phyloP scores from a whole-genome alignment of 1,284 basidiomycete species.

The Moesziomyces aphidis region DNA sequence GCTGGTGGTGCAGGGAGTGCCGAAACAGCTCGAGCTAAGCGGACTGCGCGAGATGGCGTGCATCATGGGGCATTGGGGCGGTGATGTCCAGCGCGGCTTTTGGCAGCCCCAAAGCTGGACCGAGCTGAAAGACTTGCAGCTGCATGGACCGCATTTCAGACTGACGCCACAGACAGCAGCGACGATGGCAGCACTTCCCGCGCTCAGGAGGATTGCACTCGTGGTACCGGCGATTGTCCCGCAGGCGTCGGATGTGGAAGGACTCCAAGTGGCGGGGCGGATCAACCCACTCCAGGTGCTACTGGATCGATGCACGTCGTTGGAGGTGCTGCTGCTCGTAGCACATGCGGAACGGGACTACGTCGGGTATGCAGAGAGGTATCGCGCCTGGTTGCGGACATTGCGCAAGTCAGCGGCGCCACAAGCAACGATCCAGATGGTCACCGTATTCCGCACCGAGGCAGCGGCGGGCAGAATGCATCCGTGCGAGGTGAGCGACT shows the following conservation, averaged over 20 bases:
- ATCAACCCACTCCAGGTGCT: constrained; percentile 34
- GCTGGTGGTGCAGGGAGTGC: constrained; percentile 28
- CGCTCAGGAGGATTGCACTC: constrained; percentile 17
- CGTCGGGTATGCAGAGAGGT: constrained; percentile 19
- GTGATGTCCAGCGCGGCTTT: constrained; percentile 23
- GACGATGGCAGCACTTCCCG: constrained; percentile 8
- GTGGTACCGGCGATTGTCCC: constrained; percentile 29
- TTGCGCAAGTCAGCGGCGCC: constrained; percentile 2
- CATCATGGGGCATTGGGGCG: constrained; percentile 29
- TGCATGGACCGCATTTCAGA: constrained; percentile 34
- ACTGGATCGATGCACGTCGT: constrained; percentile 6
- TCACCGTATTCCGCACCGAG: constrained; percentile 9
- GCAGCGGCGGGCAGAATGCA: constrained; percentile 14
- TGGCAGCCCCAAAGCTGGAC: constrained; percentile 22
- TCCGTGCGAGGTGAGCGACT: constrained; percentile 36
- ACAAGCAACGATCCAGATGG: constrained; percentile 6
- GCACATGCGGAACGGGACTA: constrained; percentile 34
- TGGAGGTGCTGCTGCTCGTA: constrained; percentile 27
- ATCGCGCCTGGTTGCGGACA: constrained; percentile 10
- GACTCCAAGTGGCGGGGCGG: not conserved
- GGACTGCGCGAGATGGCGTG: constrained; percentile 11
- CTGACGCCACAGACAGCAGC: constrained; percentile 8
- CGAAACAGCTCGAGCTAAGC: constrained; percentile 6
- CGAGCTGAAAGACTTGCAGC: constrained; percentile 16
- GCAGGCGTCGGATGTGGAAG: too few species aligned